Base-by-base conservation (phyloP, 768 basidiomycete genomes). In the Leccinellum rugosiceps region DNA sequence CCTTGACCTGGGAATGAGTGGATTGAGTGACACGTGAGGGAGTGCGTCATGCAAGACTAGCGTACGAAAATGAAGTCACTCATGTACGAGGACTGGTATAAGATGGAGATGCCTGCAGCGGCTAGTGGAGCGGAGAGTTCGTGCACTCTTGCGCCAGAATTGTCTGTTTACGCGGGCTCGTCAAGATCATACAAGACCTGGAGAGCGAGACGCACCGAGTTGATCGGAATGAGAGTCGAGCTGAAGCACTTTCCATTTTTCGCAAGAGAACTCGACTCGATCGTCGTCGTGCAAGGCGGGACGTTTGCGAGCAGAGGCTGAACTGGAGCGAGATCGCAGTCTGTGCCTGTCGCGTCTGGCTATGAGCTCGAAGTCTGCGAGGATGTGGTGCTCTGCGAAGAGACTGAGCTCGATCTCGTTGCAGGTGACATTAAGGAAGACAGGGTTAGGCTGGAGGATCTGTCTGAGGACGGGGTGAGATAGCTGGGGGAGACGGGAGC, bases 1-100 rank as follows among this genome's bases (percentile, higher is more conserved):
- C 82, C 68, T 87, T 88, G 48, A 90, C 86, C 87, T 88, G 65
- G 25, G 21, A 7, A 63, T 43, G 15, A 19, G 19, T 19, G 41
- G 19, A 34, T 43, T 54, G 52, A 60, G 49, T 41, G 53, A 55
- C 28, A n/a, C 45, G 51, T 10, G 15, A 45, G 17, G 17, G 4
- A 8, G 44, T 3, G 15, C 13, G 45, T 47, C 9, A n/a, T 35
- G 10, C 15, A 21, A n/a, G 28, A 28, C 31, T 38, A 56, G 74
- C 86, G 62, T 65, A 90, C 88, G 61, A 92, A 85, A 56, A 92
- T 88, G 67, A 87, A 91, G 70, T 92, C 90, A 63, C 87, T 85
- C 81, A 83, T 84, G 69, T 92, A 91, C 3, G 88, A 88, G 6
- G 87, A 89, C 66, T 90, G 87, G 69, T 92, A 92, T 14, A 92